phyloP scores from a whole-genome alignment of 257 asterid species.

The Marsdenia floribunda region DNA sequence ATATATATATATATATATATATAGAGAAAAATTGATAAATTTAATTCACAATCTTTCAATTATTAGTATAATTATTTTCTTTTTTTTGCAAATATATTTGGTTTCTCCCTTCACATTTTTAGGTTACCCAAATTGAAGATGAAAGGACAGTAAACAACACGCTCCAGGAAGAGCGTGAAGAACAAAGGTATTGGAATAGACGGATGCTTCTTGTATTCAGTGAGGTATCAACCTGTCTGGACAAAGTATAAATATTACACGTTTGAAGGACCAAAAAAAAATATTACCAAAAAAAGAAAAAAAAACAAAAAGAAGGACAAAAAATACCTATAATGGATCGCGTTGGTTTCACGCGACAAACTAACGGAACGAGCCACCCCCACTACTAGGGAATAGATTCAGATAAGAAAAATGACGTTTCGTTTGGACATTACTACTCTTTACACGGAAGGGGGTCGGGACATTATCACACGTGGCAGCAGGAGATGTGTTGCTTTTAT shows the following conservation, averaged over 20 bases:
- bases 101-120: too few relatives aligned
- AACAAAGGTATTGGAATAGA: background rate
- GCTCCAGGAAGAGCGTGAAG: background rate
- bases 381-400: background rate
- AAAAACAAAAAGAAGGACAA: too few relatives aligned
- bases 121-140: too few relatives aligned
- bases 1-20: too few relatives aligned
- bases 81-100: too few relatives aligned
- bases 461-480: constrained; percentile 8
- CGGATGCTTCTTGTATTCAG: background rate
- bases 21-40: too few relatives aligned
- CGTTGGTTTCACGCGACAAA: too few relatives aligned
- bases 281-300: too few relatives aligned
- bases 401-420: constrained; percentile 15
- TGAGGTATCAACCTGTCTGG: too few relatives aligned
- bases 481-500: background rate
- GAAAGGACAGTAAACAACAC: background rate
- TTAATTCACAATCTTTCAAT: too few relatives aligned
- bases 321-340: background rate
- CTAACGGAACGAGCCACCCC: background rate
- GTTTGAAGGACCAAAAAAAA: background rate
- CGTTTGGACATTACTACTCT: background rate
- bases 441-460: background rate
- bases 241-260: background rate
- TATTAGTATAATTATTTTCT: too few relatives aligned